Evolutionary conservation across 306 rosid genomes (phyloP).

Genomic region (Cicer pinnatifidum): DNA sequence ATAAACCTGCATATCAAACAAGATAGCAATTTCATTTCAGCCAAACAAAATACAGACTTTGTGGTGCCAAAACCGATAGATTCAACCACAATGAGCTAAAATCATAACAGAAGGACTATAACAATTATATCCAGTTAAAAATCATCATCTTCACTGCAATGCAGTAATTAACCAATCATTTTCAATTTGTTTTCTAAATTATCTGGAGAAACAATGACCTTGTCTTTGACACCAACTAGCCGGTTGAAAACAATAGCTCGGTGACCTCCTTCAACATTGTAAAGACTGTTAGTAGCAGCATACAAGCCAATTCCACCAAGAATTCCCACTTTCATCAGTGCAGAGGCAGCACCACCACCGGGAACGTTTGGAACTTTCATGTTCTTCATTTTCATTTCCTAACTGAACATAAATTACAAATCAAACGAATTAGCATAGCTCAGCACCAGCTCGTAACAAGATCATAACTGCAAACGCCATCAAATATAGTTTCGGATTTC

Average conservation of each 20-base stretch:
- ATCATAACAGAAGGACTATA: neutral
- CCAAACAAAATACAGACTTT: neutral
- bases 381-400: constrained; percentile 47
- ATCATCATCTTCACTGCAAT: neutral
- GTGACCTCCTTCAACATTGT: constrained; percentile 92
- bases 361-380: constrained; percentile 47
- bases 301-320: constrained; percentile 68
- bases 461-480: constrained; percentile 15
- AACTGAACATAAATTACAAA: neutral
- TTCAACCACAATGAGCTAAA: neutral
- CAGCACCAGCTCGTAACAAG: neutral
- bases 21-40: neutral
- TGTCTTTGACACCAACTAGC: constrained; percentile 70
- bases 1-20: constrained; percentile 68
- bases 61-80: neutral
- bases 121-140: neutral
- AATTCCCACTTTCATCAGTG: constrained; percentile 60
- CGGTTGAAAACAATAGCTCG: constrained; percentile 88
- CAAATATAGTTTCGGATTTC: neutral
- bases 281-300: constrained; percentile 72
- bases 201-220: constrained; percentile 54
- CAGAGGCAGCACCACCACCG: constrained; percentile 63
- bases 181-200: neutral
- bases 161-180: neutral
- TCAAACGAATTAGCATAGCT: constrained; percentile 6